Percentiles rank a stretch among this genome's conserved stretches.
These are phyloP conservation scores for Aspergillus bridgeri DNA, from an alignment of 495 filamentous ascomycete genomes.

Conservation along the genomic window DNA sequence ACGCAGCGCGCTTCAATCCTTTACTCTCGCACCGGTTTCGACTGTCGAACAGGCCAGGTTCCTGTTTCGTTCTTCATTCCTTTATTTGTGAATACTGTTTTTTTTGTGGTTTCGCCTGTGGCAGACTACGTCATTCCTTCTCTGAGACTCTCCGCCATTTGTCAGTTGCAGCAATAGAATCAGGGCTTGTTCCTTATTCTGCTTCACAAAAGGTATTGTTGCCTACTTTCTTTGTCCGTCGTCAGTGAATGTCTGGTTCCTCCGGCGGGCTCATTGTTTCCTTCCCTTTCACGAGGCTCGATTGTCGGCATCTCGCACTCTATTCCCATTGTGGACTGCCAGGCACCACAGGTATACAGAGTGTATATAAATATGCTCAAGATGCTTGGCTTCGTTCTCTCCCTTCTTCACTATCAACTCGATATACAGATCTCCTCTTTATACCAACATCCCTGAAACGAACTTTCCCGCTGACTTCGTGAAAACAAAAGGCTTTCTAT, in stretches of 20 bases:
- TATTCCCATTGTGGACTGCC: neutral
- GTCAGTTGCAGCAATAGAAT: slow-evolving; percentile 9
- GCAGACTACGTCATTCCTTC: slow-evolving; percentile 35
- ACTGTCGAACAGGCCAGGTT: slow-evolving; percentile 36
- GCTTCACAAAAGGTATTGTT: slow-evolving; percentile 18
- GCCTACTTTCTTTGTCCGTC: neutral
- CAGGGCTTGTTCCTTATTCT: slow-evolving; percentile 3
- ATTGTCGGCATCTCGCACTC: neutral
- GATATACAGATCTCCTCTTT: too few species aligned
- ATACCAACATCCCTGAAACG: slow-evolving; percentile 3
- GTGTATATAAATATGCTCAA: neutral
- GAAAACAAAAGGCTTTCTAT: slow-evolving; percentile 6
- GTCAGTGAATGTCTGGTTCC: neutral
- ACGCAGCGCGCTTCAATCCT: slow-evolving; percentile 26
- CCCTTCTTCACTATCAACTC: neutral
- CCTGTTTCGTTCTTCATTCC: slow-evolving; percentile 32
- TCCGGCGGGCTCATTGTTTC: neutral
- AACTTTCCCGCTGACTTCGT: neutral
- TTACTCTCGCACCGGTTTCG: slow-evolving; percentile 27
- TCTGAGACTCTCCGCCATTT: slow-evolving; percentile 8
- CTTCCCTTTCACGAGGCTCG: neutral
- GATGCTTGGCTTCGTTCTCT: neutral
- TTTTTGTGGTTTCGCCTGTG: slow-evolving; percentile 33
- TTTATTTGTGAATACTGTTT: slow-evolving; percentile 16
- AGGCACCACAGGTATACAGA: neutral